Base-by-base conservation (phyloP, 169 alveolate genomes). In the Eimeria maxima region DNA sequence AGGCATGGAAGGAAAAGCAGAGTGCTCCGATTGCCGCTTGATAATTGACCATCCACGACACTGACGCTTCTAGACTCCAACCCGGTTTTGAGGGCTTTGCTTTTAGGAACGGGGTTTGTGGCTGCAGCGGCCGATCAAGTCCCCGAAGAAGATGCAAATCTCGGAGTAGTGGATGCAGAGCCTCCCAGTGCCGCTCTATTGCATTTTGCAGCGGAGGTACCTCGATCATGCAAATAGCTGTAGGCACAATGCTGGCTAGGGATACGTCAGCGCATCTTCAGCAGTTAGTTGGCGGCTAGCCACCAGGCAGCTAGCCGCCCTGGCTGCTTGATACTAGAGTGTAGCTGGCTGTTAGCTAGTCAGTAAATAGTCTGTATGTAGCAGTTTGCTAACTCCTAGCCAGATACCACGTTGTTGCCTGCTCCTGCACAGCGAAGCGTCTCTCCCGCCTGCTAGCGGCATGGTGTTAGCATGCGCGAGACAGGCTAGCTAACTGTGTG, bases 181-280 rank as follows among this genome's bases (percentile, higher is more conserved):
- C 63, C 81, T 22, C 93, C 93, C 42, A 86, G 93, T 63, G 93
- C 80, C 4, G 93, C 93, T 42, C 69, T 86, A 33, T 42, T 86
- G 76, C 93, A 86, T 42, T 86, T 86, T 27, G 93, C 93, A 2
- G 71, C 69, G 22, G 93, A 86, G 93, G 93, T 86, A 55, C 38
- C 81, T 27, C 29, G 33, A 6, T 20, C 44, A 71, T 27, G 38
- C 81, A 50, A 5, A 63, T 47, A 44, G 6, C 6, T 78, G 89
- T 65, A 50, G 33, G 42, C 65, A 22, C 3, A n/a, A 4, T 44
- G 45, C 65, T 45, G 67, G 60, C 63, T 45, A 38, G 89, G 3
- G 3, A 47, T 16, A 18, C 38, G 60, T 11, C n/a, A 4, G 65
- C 60, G 13, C 20, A 14, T 38, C 24, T 42, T 33, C 44, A 42